A percentile compares a stretch with the other conserved stretches of the same genome.
phyloP scores from a whole-genome alignment of 495 filamentous ascomycete species.

The Lophiostoma macrostomum region DNA sequence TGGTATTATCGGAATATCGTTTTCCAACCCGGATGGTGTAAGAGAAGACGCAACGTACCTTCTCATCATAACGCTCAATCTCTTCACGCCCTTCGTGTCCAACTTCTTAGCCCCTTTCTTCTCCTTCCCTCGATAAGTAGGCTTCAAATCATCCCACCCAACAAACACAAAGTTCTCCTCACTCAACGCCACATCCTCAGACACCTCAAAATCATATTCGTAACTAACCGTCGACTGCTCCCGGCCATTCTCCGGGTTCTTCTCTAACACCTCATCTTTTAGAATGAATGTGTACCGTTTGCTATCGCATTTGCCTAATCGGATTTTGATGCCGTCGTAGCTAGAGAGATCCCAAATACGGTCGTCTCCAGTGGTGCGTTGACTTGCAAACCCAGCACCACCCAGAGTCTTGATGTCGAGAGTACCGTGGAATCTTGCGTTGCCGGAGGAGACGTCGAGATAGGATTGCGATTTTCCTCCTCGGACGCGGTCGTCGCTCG shows the following conservation, averaged over 20 bases:
- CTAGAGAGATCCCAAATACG: slow-evolving; percentile 38
- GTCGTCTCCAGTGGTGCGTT: slow-evolving; percentile 53
- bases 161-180: slow-evolving; percentile 44
- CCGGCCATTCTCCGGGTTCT: slow-evolving; percentile 54
- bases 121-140: slow-evolving; percentile 70
- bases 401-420: slow-evolving; percentile 74
- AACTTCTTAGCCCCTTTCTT: slow-evolving; percentile 54
- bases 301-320: slow-evolving; percentile 41
- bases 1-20: no score
- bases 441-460: slow-evolving; percentile 40
- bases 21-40: no score
- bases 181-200: slow-evolving; percentile 15
- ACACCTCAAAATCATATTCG: slow-evolving; percentile 52
- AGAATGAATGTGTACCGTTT: slow-evolving; percentile 64
- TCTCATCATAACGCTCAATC: slow-evolving; percentile 71
- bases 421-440: slow-evolving; percentile 58
- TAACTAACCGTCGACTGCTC: slow-evolving; percentile 60
- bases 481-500: slow-evolving; percentile 69
- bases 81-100: slow-evolving; percentile 56
- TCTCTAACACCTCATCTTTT: slow-evolving; percentile 61
- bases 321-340: slow-evolving; percentile 39
- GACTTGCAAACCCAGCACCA: slow-evolving; percentile 78
- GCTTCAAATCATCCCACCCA: slow-evolving; percentile 59
- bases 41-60: slow-evolving; percentile 51
- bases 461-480: slow-evolving; percentile 63